Evolutionary conservation across 2,329 filamentous ascomycete genomes (phyloP).

Genomic region (Fusarium sp.): DNA sequence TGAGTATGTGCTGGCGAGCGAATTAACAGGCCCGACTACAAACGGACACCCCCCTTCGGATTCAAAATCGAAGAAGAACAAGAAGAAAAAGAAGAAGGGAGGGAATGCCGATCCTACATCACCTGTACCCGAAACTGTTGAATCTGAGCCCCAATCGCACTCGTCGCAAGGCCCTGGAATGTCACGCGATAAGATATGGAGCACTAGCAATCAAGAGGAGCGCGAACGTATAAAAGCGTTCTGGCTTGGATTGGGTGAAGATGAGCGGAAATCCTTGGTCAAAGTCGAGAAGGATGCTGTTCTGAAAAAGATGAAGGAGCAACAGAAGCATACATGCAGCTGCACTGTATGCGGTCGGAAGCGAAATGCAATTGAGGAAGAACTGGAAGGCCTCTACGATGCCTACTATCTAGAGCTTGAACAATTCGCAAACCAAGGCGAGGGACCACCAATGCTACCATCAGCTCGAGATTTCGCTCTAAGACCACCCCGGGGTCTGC

Average conservation of each 20-base stretch:
- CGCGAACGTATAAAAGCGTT: slow-evolving; percentile 98
- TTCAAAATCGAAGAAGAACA: slow-evolving; percentile 65
- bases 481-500: slow-evolving; percentile 65
- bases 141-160: slow-evolving; percentile 40
- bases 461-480: slow-evolving; percentile 68
- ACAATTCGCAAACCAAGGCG: slow-evolving; percentile 89
- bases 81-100: slow-evolving; percentile 73
- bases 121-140: slow-evolving; percentile 24
- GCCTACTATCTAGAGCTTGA: slow-evolving; percentile 98
- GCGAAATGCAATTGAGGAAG: slow-evolving; percentile 95
- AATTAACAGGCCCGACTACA: slow-evolving; percentile 41
- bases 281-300: slow-evolving; percentile 99
- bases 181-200: slow-evolving; percentile 92
- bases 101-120: slow-evolving; percentile 34
- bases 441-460: slow-evolving; percentile 64
- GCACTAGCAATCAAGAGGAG: slow-evolving; percentile 92
- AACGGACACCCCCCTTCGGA: slow-evolving; percentile 44
- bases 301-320: slow-evolving; percentile 99
- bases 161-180: slow-evolving; percentile 53
- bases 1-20: slow-evolving; percentile 50
- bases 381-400: slow-evolving; percentile 96
- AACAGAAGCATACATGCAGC: slow-evolving; percentile 98
- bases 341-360: slow-evolving; percentile 97
- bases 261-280: slow-evolving; percentile 92
- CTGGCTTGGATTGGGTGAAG: slow-evolving; percentile 93